Conservation (phyloP, 2,329 filamentous ascomycete genomes). For the Hypoxylon rubiginosum region DNA sequence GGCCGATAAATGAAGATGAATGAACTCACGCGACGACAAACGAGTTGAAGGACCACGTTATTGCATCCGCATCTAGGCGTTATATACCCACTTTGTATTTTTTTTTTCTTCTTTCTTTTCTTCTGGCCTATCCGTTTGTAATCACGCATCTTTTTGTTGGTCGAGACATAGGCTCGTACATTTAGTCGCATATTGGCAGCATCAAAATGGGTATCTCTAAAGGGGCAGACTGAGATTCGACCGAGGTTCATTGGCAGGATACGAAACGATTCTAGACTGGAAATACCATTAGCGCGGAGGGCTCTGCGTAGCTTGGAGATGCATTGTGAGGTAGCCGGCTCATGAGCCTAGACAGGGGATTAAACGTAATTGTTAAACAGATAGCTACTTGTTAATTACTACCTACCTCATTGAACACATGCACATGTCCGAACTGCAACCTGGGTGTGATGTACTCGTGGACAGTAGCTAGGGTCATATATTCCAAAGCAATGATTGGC, state of each 20-base stretch:
- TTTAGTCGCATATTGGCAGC: slow-evolving; percentile 7
- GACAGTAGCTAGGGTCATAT: too few species aligned
- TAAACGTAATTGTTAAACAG: slow-evolving; percentile 25
- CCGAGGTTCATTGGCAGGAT: slow-evolving; percentile 24
- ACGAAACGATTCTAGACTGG: slow-evolving; percentile 25
- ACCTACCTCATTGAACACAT: slow-evolving; percentile 19
- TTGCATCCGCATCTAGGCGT: slow-evolving; percentile 49
- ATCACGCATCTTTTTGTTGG: slow-evolving; percentile 9
- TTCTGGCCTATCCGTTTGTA: slow-evolving; percentile 19
- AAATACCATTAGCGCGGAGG: slow-evolving; percentile 36
- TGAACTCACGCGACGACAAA: slow-evolving; percentile 35
- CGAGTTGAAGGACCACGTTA: slow-evolving; percentile 34
- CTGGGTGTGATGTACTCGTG: too few species aligned
- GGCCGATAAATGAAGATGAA: slow-evolving; percentile 38
- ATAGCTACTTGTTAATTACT: slow-evolving; percentile 31
- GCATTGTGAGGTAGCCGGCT: slow-evolving; percentile 17
- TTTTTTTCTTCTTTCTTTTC: slow-evolving; percentile 39
- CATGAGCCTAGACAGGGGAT: background rate
- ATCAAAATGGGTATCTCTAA: slow-evolving; percentile 13
- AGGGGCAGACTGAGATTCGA: slow-evolving; percentile 9
- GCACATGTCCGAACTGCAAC: too few species aligned
- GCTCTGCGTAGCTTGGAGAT: slow-evolving; percentile 18
- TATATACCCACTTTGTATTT: slow-evolving; percentile 49
- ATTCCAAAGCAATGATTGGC: too few species aligned
- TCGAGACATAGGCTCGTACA: slow-evolving; percentile 14